phyloP scores from a whole-genome alignment of 164 flowering plant genomes.

The Warburgia ugandensis region DNA sequence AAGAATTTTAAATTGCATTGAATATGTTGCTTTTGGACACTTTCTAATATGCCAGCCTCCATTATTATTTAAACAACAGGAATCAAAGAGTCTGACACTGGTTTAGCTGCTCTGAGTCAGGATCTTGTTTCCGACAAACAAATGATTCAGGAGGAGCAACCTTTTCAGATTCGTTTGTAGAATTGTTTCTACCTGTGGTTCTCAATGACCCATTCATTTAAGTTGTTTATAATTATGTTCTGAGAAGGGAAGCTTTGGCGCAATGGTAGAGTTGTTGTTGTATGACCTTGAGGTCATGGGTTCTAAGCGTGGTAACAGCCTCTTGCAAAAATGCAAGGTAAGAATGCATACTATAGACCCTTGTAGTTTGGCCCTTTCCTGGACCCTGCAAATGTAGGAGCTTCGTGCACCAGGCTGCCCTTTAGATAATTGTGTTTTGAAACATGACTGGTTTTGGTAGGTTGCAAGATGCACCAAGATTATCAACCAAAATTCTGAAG shows the following conservation, averaged over 20 bases:
- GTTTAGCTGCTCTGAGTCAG: conserved; percentile 98
- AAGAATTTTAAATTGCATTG: not conserved
- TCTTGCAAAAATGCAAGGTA: too few species aligned
- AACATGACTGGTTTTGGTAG: conserved; percentile 39
- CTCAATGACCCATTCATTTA: not conserved
- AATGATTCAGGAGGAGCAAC: conserved; percentile 99
- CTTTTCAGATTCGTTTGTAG: conserved; percentile 59
- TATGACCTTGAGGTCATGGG: too few species aligned
- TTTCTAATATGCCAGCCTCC: not conserved
- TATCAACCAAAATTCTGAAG: conserved; percentile 90
- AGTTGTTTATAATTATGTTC: too few species aligned
- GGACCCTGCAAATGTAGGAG: too few species aligned
- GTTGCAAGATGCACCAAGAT: conserved; percentile 98
- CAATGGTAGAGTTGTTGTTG: too few species aligned
- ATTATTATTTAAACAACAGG: conserved; percentile 30
- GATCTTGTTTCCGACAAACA: conserved; percentile 98
- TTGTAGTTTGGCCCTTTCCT: too few species aligned
- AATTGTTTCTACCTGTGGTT: not conserved
- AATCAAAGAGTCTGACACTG: conserved; percentile 98
- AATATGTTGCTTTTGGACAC: not conserved
- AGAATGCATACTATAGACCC: too few species aligned
- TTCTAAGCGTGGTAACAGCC: too few species aligned
- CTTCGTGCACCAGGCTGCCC: too few species aligned
- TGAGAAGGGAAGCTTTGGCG: too few species aligned
- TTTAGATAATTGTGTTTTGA: not conserved